Evolutionary conservation across 2,329 filamentous ascomycete species (phyloP), one percentile per base, ranked within the genome.

Genomic region (Delphinella strobiligena): DNA sequence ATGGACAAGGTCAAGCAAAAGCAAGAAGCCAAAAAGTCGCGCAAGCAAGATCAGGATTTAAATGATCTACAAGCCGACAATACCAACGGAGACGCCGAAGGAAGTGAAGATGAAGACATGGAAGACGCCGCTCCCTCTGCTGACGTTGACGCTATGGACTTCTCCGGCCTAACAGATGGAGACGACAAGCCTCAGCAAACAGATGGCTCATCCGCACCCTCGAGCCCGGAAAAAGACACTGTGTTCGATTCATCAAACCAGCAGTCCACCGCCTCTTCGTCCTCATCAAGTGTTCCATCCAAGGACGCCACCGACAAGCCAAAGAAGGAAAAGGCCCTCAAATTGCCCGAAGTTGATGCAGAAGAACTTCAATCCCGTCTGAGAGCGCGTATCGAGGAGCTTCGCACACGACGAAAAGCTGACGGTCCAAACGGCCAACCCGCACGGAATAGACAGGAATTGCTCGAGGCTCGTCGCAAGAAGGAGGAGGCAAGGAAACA

Each of bases 401-500:
- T 96, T 36, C 82, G 89, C 44, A 82, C 84, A 8, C 78, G 79
- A 18, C 80, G 91, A 44, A 94, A 94, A 60, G 88, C 89, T 4
- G 86, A 93, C 51, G 85, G 82, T 4, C 71, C 79, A 1, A 79
- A 93, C 51, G 86, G 86, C 44, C 80, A 82, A 53, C 80, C 82
- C 12, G 84, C 89, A 42, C 78, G 82, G 47, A 93, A 85, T 45
- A 77, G 91, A 45, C 82, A 93, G 62, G 88, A 96, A 56, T 73
- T 98, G 10, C 86, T 98, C 51, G 91, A 96, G 61, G 75, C 84
- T 33, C 77, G 91, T 31, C 77, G 91, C 47, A 78, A 79, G 55
- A 95, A 94, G 64, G 83, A 93, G 58, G 81, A 85, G 44, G 78
- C 87, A 59, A 78, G 86, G 46, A 89, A 88, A 58, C 79, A 78